These are phyloP conservation scores for Xylariales sp. DNA, from an alignment of 2,329 filamentous ascomycete genomes.

Conservation along the genomic window DNA sequence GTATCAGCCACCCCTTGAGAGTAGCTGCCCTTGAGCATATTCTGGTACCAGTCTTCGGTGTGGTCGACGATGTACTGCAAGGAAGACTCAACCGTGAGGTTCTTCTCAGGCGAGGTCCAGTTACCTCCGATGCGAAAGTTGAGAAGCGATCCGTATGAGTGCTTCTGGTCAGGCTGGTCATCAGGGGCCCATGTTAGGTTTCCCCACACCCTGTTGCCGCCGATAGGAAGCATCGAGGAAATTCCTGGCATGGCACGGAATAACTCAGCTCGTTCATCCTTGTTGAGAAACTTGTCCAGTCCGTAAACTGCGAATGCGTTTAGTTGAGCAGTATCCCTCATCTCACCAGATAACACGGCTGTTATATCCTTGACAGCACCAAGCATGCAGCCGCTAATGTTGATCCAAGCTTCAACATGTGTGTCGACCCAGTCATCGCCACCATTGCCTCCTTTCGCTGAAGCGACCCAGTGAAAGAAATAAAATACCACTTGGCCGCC, in stretches of 20 bases:
- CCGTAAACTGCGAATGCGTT: constrained; percentile 97
- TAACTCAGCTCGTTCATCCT: constrained; percentile 85
- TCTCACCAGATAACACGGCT: constrained; percentile 89
- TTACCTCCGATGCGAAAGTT: constrained; percentile 72
- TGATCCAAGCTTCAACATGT: constrained; percentile 93
- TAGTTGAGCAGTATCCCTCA: constrained; percentile 96
- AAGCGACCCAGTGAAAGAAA: constrained; percentile 79
- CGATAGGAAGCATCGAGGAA: constrained; percentile 93
- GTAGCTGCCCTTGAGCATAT: constrained; percentile 70
- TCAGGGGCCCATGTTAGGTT: constrained; percentile 85
- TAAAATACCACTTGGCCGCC: constrained; percentile 91
- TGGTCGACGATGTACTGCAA: constrained; percentile 73
- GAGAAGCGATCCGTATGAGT: constrained; percentile 75
- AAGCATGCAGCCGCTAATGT: constrained; percentile 96
- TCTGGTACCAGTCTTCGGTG: constrained; percentile 80
- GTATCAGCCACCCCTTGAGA: constrained; percentile 87
- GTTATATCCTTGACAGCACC: constrained; percentile 88
- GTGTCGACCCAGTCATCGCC: constrained; percentile 86
- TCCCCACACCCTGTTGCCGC: constrained; percentile 93
- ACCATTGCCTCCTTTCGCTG: constrained; percentile 71
- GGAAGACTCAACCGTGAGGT: constrained; percentile 77
- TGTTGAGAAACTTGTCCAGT: constrained; percentile 89
- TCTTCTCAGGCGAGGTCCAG: constrained; percentile 59
- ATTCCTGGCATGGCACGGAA: constrained; percentile 97
- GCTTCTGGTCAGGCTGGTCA: constrained; percentile 67